These are phyloP conservation scores for Claviceps sp. DNA, from an alignment of 2,329 filamentous ascomycete genomes.

Conservation along the genomic window DNA sequence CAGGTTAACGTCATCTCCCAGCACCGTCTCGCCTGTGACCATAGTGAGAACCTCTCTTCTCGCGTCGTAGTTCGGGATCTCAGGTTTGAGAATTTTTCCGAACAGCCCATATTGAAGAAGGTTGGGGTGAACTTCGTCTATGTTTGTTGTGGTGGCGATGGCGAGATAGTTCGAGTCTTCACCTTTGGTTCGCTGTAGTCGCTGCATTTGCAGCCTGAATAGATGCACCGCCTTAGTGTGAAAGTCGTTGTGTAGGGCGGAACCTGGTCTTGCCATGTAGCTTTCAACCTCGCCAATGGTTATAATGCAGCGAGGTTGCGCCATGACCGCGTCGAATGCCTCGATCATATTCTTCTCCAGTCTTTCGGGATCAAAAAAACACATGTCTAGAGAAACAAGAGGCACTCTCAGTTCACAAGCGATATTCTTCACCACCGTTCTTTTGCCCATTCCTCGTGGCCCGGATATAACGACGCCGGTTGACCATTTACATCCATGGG, in stretches of 20 bases:
- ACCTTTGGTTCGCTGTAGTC: conserved; percentile 54
- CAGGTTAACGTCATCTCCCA: conserved; percentile 63
- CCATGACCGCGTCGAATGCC: conserved; percentile 62
- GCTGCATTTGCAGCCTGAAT: conserved; percentile 76
- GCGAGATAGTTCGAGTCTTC: conserved; percentile 72
- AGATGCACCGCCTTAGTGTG: conserved; percentile 78
- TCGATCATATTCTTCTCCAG: conserved; percentile 26
- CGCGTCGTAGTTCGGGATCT: conserved; percentile 67
- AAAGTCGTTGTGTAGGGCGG: conserved; percentile 75
- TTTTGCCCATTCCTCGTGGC: conserved; percentile 71
- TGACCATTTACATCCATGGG: conserved; percentile 6
- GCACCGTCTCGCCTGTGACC: conserved; percentile 50
- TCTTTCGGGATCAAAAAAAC: conserved; percentile 25
- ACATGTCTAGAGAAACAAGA: conserved; percentile 43
- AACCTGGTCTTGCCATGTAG: conserved; percentile 66
- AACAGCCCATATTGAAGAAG: conserved; percentile 64
- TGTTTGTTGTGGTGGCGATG: conserved; percentile 78
- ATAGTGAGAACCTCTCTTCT: conserved; percentile 67
- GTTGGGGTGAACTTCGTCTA: conserved; percentile 73
- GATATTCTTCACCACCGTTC: conserved; percentile 59
- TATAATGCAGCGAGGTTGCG: conserved; percentile 73
- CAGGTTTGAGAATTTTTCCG: conserved; percentile 73
- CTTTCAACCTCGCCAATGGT: conserved; percentile 84
- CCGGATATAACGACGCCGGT: conserved; percentile 62
- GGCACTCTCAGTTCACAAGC: conserved; percentile 61